Base-by-base conservation (phyloP, 1,139 yeast genomes). In the Arxiozyma heterogenica region DNA sequence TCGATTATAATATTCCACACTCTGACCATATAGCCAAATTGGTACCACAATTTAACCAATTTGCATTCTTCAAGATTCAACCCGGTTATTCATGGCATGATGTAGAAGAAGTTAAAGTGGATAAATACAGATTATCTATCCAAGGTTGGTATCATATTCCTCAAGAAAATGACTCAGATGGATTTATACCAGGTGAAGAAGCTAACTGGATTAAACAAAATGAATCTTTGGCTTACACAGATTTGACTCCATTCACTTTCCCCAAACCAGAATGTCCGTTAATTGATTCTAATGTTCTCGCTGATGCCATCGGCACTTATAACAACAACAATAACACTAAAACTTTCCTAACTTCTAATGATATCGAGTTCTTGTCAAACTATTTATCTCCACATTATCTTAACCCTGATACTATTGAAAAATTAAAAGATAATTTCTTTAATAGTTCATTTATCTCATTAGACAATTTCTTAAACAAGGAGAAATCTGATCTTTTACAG, bases 131-230 rank as follows among this genome's bases (percentile, higher is more conserved):
- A 63, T 74, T 93, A 49, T 86, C 96, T 1, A 88, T 94, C 57
- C 96, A 93, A 66, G 99, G 99, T 0, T 94, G 99, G 99, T 94
- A 93, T 68, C 99, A 94, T 68, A 88, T 91, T 51, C 98, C 98
- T 2, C 98, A 93, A 67, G 75, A 74, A 11, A 97, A 96, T 15
- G 98, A 94, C 70, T n/a, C 27, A 20, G 83, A 80, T 43, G 98
- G 97, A 0, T 91, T 71, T 64, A 78, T 83, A 46, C 82, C 81
- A 27, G 95, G 93, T 7, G 95, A 86, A 65, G 88, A 86, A 65
- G 91, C 84, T 61, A 81, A 73, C 53, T 67, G 70, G 68, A 64
- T 67, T 20, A 91, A 84, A 58, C 84, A 88, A 1, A 79, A 81
- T 61, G 83, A 91, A 47, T 86, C 96, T 0, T 75, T 91, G 57